Conservation (phyloP, 306 rosid genomes). For the Vachellia collinsii region DNA sequence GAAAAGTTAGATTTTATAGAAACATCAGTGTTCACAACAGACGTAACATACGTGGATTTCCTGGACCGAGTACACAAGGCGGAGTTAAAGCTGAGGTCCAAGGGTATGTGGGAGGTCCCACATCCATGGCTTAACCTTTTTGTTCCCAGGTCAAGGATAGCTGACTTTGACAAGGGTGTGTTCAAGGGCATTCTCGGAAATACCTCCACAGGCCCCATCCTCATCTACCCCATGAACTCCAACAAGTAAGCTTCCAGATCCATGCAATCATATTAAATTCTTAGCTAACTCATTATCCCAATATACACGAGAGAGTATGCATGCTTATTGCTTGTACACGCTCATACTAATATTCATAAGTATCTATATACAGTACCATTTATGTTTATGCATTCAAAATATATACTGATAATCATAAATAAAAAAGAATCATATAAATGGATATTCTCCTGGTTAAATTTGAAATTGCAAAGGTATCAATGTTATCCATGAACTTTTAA, state of each 20-base stretch:
- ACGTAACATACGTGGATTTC: conserved; percentile 64
- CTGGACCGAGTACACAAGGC: conserved; percentile 73
- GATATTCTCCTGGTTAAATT: neutral
- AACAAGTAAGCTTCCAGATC: conserved; percentile 62
- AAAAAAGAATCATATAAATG: neutral
- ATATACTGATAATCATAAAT: neutral
- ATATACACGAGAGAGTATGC: neutral
- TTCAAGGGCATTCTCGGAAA: conserved; percentile 68
- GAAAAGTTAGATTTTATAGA: conserved; percentile 45
- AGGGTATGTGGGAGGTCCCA: conserved; percentile 92
- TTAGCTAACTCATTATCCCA: neutral
- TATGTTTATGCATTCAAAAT: neutral
- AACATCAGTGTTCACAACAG: conserved; percentile 74
- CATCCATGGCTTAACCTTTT: conserved; percentile 95
- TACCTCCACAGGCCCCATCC: conserved; percentile 69
- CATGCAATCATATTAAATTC: conserved; percentile 2
- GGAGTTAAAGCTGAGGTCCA: conserved; percentile 68
- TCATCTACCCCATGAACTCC: conserved; percentile 77
- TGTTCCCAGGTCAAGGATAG: conserved; percentile 65
- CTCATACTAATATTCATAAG: too few species aligned
- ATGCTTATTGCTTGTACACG: conserved; percentile 3
- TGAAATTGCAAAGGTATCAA: neutral
- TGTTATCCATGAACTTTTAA: neutral
- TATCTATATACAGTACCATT: neutral
- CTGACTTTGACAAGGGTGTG: conserved; percentile 62